Evolutionary conservation across 225 moss, liverwort and hornwort genomes (phyloP), one percentile per base, ranked within the genome.

Genomic region (Polytrichum commune): DNA sequence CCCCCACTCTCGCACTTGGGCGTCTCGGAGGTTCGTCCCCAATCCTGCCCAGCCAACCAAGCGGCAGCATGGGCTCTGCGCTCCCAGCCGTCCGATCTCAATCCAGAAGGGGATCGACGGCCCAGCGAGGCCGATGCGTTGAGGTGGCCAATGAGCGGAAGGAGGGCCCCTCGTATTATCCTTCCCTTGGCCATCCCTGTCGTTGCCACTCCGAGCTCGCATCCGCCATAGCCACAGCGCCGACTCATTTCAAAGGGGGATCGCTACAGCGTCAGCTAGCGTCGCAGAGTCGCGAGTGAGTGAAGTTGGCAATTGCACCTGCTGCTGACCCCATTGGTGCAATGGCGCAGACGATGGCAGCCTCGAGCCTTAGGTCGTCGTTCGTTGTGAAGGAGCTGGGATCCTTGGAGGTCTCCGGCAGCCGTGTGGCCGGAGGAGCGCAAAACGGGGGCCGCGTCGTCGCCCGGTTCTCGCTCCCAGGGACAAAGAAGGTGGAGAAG

Each of bases 391-490:
- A 78, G 68, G 85, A 85, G 80, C 79, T 86, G 74, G 82, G 86
- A 5, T 86, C 86, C 61, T 77, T 78, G 55, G 83, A 86, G 78
- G 65, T 67, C 5, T 78, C 72, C 29, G 71, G 78, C 20, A 71
- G 74, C 25, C 82, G 79, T 0, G 64, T 87, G 57, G 75, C 90
- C 4, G 29, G 29, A 0, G 84, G 89, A 46, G 73, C 69, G 79
- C 82, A 75, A 76, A 80, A 75, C 80, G 95, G 90, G 71, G 93
- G 85, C 33, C 64, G 85, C 27, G 82, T 91, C 55, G 85, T 95
- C 27, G 86, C 85, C 28, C 90, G 89, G 54, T 66, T 25, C 63
- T 64, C 77, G 23, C 0, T 63, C 5, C 46, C 62, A 13, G 79
- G 86, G 3, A 67, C 72, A 4, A 90, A 69, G 87, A 83, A 75